phyloP scores from a whole-genome alignment of 2,329 filamentous ascomycete species.

The Sporothrix euskadiensis region DNA sequence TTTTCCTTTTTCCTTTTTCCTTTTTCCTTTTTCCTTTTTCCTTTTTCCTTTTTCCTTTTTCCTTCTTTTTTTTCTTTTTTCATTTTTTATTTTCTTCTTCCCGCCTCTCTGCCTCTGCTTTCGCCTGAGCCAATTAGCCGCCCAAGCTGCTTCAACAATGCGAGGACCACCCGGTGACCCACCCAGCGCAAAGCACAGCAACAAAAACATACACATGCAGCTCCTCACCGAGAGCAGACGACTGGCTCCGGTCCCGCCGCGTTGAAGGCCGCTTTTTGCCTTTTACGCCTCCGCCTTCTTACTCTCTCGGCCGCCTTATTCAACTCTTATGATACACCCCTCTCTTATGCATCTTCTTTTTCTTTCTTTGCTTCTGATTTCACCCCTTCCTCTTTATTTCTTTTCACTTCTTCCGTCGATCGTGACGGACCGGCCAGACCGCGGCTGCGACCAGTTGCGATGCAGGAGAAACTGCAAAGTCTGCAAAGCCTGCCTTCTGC shows the following conservation, averaged over 20 bases:
- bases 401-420: neutral
- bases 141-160: neutral
- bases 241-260: constrained; percentile 8
- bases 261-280: neutral
- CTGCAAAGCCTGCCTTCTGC: neutral
- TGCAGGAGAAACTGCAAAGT: neutral
- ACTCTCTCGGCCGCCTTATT: neutral
- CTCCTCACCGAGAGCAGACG: constrained; percentile 8
- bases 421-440: neutral
- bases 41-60: no score
- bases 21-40: no score
- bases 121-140: neutral
- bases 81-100: no score
- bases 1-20: no score
- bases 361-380: neutral
- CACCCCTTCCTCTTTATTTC: neutral
- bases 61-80: no score
- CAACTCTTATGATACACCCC: neutral
- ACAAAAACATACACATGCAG: neutral
- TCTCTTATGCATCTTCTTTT: neutral
- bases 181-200: neutral
- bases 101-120: neutral
- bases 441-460: neutral
- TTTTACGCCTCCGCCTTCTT: neutral
- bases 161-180: constrained; percentile 17